phyloP scores from a whole-genome alignment of 164 flowering plant species.

The Buxus sempervirens region DNA sequence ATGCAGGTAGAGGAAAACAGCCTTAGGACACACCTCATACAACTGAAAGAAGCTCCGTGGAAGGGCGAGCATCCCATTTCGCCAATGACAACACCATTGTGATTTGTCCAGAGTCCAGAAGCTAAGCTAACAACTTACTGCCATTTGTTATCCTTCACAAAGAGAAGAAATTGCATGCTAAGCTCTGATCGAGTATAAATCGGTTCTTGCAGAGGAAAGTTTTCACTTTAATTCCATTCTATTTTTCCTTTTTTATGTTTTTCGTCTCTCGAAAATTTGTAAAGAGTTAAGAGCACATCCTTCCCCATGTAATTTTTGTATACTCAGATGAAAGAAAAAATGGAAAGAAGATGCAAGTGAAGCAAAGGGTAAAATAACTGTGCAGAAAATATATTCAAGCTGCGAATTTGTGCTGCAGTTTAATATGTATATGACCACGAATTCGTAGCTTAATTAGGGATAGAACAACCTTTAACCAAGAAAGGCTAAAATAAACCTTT shows the following conservation, averaged over 20 bases:
- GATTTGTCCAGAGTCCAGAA: constrained; percentile 12
- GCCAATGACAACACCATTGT: constrained; percentile 20
- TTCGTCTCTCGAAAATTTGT: not conserved
- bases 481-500: no score
- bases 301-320: constrained; percentile 34
- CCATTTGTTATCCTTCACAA: constrained; percentile 1
- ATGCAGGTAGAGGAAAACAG: constrained; percentile 74
- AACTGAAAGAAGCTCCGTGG: constrained; percentile 36
- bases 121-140: constrained; percentile 18
- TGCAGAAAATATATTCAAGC: not conserved
- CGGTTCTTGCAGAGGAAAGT: constrained; percentile 6
- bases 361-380: constrained; percentile 8
- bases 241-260: constrained; percentile 2
- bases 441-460: no score
- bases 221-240: constrained; percentile 6
- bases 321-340: constrained; percentile 8
- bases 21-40: constrained; percentile 67
- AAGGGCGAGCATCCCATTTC: constrained; percentile 16
- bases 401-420: not conserved
- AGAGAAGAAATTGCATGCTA: constrained; percentile 14
- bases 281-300: constrained; percentile 20
- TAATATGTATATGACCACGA: no score
- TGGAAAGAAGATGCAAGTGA: constrained; percentile 31
- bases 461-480: no score
- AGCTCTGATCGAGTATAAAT: constrained; percentile 41